These are phyloP conservation scores for Xylaria arbuscula DNA, from an alignment of 2,329 filamentous ascomycete genomes.

Conservation along the genomic window DNA sequence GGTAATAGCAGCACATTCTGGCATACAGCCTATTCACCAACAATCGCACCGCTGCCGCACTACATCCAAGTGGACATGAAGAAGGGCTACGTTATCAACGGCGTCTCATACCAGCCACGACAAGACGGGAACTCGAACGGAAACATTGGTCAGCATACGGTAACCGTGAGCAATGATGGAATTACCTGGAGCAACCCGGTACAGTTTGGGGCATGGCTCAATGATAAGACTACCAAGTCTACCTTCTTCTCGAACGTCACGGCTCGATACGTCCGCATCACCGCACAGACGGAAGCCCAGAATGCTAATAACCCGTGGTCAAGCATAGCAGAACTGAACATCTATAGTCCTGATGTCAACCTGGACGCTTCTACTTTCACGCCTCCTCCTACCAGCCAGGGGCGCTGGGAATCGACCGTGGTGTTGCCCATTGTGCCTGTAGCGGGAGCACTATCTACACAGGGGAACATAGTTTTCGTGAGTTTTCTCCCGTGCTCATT, in stretches of 20 bases:
- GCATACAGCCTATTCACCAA: conserved; percentile 45
- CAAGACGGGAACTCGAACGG: conserved; percentile 46
- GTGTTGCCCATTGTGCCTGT: conserved; percentile 54
- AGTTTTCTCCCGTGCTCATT: not conserved
- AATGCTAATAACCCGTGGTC: conserved; percentile 46
- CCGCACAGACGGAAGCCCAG: conserved; percentile 48
- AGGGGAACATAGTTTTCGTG: conserved; percentile 44
- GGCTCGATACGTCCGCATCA: conserved; percentile 49
- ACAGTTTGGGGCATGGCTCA: conserved; percentile 47
- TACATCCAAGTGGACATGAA: conserved; percentile 50
- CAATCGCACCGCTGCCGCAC: conserved; percentile 43
- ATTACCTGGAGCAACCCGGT: conserved; percentile 46
- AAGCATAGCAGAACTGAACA: conserved; percentile 50
- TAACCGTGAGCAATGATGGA: conserved; percentile 48
- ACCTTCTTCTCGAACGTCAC: conserved; percentile 50
- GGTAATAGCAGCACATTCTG: conserved; percentile 47
- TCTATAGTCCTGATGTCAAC: conserved; percentile 45
- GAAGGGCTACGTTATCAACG: conserved; percentile 45
- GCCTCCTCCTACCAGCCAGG: conserved; percentile 41
- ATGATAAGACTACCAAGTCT: conserved; percentile 47
- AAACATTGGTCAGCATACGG: conserved; percentile 47
- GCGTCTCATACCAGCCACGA: conserved; percentile 48
- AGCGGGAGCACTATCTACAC: conserved; percentile 46
- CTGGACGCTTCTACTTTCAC: conserved; percentile 34
- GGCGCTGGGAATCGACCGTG: conserved; percentile 52